Evolutionary conservation across 768 basidiomycete genomes (phyloP).

Genomic region (Ephemerocybe angulata): DNA sequence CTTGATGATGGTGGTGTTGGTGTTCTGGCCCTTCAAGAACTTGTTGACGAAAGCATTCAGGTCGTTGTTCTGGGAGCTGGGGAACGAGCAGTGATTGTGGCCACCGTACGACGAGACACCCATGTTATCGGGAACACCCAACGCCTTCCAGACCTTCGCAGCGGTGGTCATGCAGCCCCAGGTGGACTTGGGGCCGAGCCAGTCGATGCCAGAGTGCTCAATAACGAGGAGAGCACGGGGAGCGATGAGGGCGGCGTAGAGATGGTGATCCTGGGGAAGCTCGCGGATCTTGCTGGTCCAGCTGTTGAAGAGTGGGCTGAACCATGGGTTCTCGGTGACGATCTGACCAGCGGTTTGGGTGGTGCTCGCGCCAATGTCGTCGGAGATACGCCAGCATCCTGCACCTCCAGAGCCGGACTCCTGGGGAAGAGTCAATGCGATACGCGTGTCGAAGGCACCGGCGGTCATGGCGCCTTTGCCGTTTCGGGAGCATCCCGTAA

Average conservation of each 20-base stretch:
- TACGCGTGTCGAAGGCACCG: slow-evolving; percentile 56
- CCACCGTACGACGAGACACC: slow-evolving; percentile 53
- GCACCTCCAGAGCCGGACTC: slow-evolving; percentile 61
- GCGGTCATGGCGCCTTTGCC: slow-evolving; percentile 60
- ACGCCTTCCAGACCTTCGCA: slow-evolving; percentile 47
- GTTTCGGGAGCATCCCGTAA: slow-evolving; percentile 58
- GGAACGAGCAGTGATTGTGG: slow-evolving; percentile 56
- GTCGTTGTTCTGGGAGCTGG: slow-evolving; percentile 39
- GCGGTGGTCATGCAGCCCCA: slow-evolving; percentile 52
- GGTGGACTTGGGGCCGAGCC: slow-evolving; percentile 49
- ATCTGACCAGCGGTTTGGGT: slow-evolving; percentile 59
- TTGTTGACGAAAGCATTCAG: slow-evolving; percentile 54
- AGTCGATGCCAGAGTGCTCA: slow-evolving; percentile 54
- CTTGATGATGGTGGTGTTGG: slow-evolving; percentile 44
- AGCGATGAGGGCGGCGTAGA: slow-evolving; percentile 52
- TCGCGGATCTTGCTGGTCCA: slow-evolving; percentile 41
- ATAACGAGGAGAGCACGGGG: slow-evolving; percentile 51
- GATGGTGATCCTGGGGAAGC: slow-evolving; percentile 60
- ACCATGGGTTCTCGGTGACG: slow-evolving; percentile 61
- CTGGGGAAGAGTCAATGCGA: slow-evolving; percentile 58
- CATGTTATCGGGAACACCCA: slow-evolving; percentile 44
- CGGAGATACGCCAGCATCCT: slow-evolving; percentile 59
- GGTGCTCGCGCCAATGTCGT: slow-evolving; percentile 41
- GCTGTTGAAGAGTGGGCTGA: slow-evolving; percentile 46
- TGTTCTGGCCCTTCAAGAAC: slow-evolving; percentile 46